phyloP scores from a whole-genome alignment of 2,329 filamentous ascomycete genomes.

The Colletotrichum sp. region DNA sequence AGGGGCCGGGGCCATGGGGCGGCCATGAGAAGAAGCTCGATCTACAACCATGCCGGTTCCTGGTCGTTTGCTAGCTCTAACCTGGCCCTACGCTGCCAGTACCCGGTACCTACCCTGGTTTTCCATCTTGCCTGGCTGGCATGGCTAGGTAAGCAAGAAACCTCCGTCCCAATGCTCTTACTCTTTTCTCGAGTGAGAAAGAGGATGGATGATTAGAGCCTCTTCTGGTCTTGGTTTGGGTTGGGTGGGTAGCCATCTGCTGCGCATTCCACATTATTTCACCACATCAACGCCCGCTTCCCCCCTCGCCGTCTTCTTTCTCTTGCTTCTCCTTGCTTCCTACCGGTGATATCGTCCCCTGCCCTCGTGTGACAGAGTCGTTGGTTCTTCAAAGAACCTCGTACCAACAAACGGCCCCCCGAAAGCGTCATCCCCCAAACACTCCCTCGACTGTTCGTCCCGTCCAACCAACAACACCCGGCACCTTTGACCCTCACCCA shows the following conservation, averaged over 20 bases:
- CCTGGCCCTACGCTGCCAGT: not conserved
- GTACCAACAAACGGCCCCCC: slow-evolving; percentile 6
- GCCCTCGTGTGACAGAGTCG: not conserved
- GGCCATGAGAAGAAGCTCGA: not conserved
- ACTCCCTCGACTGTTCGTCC: not conserved
- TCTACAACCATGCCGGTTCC: not conserved
- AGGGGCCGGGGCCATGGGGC: slow-evolving; percentile 5
- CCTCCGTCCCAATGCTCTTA: not conserved
- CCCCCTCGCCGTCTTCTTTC: not conserved
- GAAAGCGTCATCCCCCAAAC: not conserved
- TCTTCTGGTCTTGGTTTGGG: not conserved
- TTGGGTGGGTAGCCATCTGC: not conserved
- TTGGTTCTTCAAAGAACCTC: not conserved
- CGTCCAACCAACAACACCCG: slow-evolving; percentile 6
- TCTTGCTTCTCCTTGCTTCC: not conserved
- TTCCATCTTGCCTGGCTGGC: not conserved
- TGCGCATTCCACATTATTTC: slow-evolving; percentile 6
- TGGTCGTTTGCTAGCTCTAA: not conserved
- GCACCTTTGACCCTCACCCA: slow-evolving; percentile 5
- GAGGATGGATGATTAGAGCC: slow-evolving; percentile 6
- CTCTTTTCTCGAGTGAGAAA: not conserved
- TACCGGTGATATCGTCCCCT: not conserved
- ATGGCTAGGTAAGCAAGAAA: slow-evolving; percentile 3
- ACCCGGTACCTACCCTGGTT: not conserved
- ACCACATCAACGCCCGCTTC: not conserved